Percentiles rank a stretch among this genome's conserved stretches.
phyloP scores from a whole-genome alignment of 768 basidiomycete species.

The Hericium erinaceus region DNA sequence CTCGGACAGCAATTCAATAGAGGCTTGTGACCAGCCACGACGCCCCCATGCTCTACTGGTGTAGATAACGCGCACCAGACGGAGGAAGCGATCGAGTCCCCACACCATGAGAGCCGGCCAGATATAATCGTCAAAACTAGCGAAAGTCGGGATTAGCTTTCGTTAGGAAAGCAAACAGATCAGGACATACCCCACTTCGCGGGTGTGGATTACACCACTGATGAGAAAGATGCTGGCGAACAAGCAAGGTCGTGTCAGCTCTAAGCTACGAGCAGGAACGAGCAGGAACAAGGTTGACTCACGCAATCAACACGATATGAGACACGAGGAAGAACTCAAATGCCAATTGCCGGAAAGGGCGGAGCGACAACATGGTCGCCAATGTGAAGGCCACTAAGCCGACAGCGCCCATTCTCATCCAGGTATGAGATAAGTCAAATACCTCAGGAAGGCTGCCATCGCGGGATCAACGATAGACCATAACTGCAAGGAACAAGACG shows the following conservation, averaged over 20 bases:
- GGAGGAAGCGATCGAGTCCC: constrained; percentile 35
- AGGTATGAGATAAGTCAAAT: constrained; percentile 27
- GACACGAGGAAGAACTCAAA: constrained; percentile 33
- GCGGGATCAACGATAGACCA: neutral
- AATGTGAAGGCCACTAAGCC: constrained; percentile 25
- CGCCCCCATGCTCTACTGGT: constrained; percentile 26
- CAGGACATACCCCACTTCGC: constrained; percentile 16
- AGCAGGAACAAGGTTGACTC: constrained; percentile 5
- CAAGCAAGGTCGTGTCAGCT: neutral
- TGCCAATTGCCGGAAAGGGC: constrained; percentile 28
- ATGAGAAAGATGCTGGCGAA: constrained; percentile 30
- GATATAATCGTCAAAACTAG: constrained; percentile 30
- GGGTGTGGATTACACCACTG: constrained; percentile 29
- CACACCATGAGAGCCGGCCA: constrained; percentile 40
- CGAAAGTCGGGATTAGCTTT: neutral
- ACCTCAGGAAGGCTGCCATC: constrained; percentile 24
- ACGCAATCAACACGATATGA: constrained; percentile 21
- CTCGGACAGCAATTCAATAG: constrained; percentile 31
- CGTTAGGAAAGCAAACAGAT: neutral
- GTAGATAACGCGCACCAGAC: constrained; percentile 29
- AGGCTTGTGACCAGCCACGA: constrained; percentile 19
- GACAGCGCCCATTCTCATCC: constrained; percentile 24
- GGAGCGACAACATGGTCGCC: constrained; percentile 28
- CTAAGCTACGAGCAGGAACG: neutral
- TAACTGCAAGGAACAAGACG: too few relatives aligned